Percentiles rank a stretch among this genome's conserved stretches.
Evolutionary conservation across 148 eudicot species (phyloP).

Genomic region (Oxyria digyna): DNA sequence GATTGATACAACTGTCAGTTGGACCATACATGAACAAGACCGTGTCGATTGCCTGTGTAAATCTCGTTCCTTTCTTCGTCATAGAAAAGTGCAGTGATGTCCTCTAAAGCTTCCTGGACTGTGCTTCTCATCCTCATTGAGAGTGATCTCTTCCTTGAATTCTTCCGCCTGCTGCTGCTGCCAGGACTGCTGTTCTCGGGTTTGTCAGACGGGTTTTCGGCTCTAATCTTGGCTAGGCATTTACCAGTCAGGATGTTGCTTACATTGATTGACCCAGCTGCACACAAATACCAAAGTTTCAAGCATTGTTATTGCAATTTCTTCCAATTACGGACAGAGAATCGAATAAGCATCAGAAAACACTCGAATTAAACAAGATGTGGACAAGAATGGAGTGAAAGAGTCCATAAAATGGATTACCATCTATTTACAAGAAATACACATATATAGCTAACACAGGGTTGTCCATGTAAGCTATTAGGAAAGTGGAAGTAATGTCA

Average conservation of each 20-base stretch:
- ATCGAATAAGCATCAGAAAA: background rate
- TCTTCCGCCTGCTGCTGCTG: constrained; percentile 21
- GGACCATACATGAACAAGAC: constrained; percentile 97
- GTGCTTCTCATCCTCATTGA: constrained; percentile 46
- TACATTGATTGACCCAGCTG: constrained; percentile 87
- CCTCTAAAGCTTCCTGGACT: constrained; percentile 79
- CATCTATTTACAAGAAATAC: background rate
- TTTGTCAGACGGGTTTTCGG: constrained; percentile 26
- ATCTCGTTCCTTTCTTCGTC: constrained; percentile 98
- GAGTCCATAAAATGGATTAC: background rate
- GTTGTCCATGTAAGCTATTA: no score
- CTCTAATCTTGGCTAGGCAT: constrained; percentile 87
- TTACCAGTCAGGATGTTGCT: constrained; percentile 93
- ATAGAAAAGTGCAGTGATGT: constrained; percentile 86
- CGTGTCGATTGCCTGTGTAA: constrained; percentile 81
- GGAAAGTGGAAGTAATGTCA: no score
- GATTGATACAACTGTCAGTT: constrained; percentile 35
- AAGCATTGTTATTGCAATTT: background rate
- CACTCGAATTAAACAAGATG: background rate
- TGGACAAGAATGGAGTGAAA: background rate
- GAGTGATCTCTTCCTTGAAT: constrained; percentile 42
- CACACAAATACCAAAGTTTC: constrained; percentile 8
- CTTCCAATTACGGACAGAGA: background rate
- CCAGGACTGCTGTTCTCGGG: constrained; percentile 13
- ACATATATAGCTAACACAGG: background rate